phyloP scores from a whole-genome alignment of 2,329 filamentous ascomycete species.

The Herpotrichia juniperi region DNA sequence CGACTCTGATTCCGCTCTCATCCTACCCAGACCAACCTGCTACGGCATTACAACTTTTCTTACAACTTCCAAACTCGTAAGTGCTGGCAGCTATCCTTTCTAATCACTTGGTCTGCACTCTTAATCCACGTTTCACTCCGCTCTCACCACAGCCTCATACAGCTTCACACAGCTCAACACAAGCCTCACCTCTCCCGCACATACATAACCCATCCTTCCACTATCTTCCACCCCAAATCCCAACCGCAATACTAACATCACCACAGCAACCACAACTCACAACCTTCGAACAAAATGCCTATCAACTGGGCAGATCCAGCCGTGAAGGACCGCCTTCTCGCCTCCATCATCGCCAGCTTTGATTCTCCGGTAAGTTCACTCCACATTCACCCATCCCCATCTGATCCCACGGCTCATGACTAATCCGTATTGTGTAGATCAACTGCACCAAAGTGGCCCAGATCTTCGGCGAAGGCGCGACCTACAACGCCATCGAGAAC shows the following conservation, averaged over 20 bases:
- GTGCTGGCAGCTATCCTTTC: no score
- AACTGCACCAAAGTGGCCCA: conserved; percentile 52
- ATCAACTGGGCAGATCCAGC: conserved; percentile 47
- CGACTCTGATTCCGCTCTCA: neutral
- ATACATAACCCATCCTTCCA: neutral
- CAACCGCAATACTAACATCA: neutral
- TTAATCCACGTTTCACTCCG: no score
- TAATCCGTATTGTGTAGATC: conserved; percentile 45
- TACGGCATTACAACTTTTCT: neutral
- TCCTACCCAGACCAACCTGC: no score
- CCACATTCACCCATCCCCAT: no score
- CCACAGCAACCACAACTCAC: neutral
- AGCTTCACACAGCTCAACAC: no score
- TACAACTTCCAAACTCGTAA: no score
- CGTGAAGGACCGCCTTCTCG: conserved; percentile 48
- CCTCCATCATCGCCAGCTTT: conserved; percentile 44
- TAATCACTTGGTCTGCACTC: no score
- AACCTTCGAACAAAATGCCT: conserved; percentile 28
- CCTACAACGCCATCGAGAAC: conserved; percentile 56
- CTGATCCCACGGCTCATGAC: neutral
- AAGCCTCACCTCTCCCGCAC: neutral
- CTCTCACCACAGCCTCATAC: neutral
- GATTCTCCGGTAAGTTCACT: conserved; percentile 39
- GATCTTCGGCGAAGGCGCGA: conserved; percentile 54
- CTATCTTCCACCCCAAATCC: neutral